Conservation (phyloP, 2,329 filamentous ascomycete genomes). For the Trichocomaceae sp. region DNA sequence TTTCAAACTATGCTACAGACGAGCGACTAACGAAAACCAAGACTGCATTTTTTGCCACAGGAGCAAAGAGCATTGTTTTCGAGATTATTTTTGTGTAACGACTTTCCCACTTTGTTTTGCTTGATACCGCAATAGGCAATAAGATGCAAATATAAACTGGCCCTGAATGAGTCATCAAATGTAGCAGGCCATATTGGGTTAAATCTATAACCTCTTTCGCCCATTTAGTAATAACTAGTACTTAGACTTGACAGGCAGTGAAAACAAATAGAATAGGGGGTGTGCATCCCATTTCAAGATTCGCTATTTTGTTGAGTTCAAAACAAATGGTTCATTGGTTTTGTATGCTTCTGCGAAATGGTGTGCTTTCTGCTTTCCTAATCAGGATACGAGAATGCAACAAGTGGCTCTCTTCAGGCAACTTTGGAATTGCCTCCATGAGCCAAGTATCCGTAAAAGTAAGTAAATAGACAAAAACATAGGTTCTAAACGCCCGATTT, state of each 20-base stretch:
- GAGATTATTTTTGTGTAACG: neutral
- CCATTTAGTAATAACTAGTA: neutral
- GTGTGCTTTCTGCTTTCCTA: conserved; percentile 7
- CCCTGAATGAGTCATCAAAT: neutral
- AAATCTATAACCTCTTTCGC: neutral
- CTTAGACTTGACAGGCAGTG: no score
- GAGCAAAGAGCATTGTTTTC: neutral
- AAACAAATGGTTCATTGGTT: neutral
- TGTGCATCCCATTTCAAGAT: neutral
- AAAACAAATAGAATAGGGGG: neutral
- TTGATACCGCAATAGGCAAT: neutral
- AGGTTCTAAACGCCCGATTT: neutral
- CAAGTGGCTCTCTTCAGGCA: neutral
- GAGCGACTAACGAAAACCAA: neutral
- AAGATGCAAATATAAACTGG: neutral
- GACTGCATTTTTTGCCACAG: neutral
- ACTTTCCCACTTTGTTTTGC: neutral
- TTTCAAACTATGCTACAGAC: neutral
- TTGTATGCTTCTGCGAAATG: neutral
- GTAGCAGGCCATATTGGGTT: neutral
- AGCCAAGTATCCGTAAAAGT: neutral
- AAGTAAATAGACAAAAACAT: no score
- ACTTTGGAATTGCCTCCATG: neutral
- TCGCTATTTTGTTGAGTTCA: neutral
- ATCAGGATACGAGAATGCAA: neutral